Evolutionary conservation across 1,284 basidiomycete genomes (phyloP).

Genomic region (Boletus semigastroideus): DNA sequence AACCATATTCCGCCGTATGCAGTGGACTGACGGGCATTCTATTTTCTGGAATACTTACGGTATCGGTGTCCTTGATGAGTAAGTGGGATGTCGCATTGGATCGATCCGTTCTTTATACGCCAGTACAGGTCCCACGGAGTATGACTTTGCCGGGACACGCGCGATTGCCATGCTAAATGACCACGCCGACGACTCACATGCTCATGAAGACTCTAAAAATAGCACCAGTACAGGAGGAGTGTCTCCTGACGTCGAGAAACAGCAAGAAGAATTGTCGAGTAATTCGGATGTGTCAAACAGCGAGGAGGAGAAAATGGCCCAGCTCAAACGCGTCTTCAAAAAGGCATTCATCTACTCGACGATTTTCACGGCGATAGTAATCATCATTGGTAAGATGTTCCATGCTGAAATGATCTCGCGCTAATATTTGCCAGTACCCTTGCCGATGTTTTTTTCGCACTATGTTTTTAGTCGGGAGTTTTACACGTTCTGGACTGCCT

Average conservation of each 20-base stretch:
- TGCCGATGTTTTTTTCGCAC: constrained; percentile 53
- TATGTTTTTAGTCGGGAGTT: constrained; percentile 51
- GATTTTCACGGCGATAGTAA: constrained; percentile 39
- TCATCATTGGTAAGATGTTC: constrained; percentile 39
- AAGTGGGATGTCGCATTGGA: constrained; percentile 17
- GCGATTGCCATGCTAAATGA: constrained; percentile 40
- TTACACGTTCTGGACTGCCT: constrained; percentile 52
- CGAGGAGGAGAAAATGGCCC: constrained; percentile 16
- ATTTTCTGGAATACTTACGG: constrained; percentile 45
- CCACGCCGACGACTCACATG: neutral
- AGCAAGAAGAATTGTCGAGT: constrained; percentile 11
- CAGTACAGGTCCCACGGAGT: constrained; percentile 41
- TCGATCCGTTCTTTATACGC: neutral
- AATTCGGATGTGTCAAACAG: constrained; percentile 11
- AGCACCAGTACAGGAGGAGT: neutral
- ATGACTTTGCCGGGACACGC: constrained; percentile 48
- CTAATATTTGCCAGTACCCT: constrained; percentile 37
- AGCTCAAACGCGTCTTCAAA: constrained; percentile 39
- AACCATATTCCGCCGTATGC: constrained; percentile 49
- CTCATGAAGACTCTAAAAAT: neutral
- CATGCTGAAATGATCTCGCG: neutral
- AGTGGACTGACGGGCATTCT: constrained; percentile 45
- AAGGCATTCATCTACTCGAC: constrained; percentile 43
- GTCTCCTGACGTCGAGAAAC: constrained; percentile 11
- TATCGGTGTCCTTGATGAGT: constrained; percentile 44